These are phyloP conservation scores for Nitzschia putrida DNA, from an alignment of 108 stramenopile species.

Conservation along the genomic window DNA sequence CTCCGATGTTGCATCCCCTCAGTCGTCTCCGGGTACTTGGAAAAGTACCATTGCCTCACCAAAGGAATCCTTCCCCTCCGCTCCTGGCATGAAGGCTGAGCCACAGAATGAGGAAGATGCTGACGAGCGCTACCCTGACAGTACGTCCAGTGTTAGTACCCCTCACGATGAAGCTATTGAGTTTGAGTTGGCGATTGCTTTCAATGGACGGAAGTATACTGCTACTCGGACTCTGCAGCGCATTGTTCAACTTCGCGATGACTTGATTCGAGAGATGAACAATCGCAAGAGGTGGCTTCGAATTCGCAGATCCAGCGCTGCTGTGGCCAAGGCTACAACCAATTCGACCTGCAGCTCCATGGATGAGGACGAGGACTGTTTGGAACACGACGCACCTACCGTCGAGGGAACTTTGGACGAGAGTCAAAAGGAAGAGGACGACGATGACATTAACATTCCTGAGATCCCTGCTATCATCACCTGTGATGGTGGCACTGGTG, in stretches of 20 bases:
- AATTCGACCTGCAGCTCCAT: not conserved
- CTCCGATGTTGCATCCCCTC: not conserved
- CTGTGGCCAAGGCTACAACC: not conserved
- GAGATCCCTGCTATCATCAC: slow-evolving; percentile 60
- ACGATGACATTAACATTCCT: slow-evolving; percentile 46
- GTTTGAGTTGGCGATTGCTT: slow-evolving; percentile 71
- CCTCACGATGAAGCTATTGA: slow-evolving; percentile 64
- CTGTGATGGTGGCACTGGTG: slow-evolving; percentile 12
- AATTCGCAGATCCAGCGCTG: not conserved
- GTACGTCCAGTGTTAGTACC: not conserved
- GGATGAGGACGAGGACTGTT: slow-evolving; percentile 9
- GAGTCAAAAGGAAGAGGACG: no score
- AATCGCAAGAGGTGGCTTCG: slow-evolving; percentile 22
- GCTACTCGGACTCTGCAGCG: slow-evolving; percentile 72
- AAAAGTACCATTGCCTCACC: not conserved
- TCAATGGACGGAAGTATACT: slow-evolving; percentile 69
- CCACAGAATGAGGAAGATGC: not conserved
- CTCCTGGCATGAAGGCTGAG: no score
- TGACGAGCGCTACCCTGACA: not conserved
- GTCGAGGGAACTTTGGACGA: slow-evolving; percentile 1
- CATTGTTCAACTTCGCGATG: slow-evolving; percentile 67
- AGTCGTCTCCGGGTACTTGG: not conserved
- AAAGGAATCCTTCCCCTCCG: no score
- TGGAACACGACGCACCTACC: not conserved
- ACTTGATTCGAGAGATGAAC: slow-evolving; percentile 62